Conservation (phyloP, 306 rosid genomes). For the Malus sylvestris region DNA sequence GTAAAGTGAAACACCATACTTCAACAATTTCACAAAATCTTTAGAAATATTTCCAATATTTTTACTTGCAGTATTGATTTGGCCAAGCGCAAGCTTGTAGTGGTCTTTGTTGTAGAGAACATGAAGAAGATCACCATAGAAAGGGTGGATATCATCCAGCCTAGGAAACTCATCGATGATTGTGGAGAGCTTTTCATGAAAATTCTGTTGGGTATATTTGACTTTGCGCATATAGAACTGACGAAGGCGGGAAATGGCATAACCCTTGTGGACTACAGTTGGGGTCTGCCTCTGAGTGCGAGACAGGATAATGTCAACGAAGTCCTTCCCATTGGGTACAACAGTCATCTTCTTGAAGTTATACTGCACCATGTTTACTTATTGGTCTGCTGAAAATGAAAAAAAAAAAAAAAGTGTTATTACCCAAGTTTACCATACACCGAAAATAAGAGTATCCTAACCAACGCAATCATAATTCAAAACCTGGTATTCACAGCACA, state of each 20-base stretch:
- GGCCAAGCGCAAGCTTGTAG: conserved; percentile 96
- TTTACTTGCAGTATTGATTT: conserved; percentile 78
- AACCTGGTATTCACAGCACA: neutral
- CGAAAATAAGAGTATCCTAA: neutral
- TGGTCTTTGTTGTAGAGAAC: conserved; percentile 90
- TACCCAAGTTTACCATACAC: neutral
- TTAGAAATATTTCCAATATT: conserved; percentile 68
- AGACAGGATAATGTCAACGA: conserved; percentile 64
- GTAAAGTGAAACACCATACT: conserved; percentile 79
- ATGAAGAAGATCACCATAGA: conserved; percentile 80
- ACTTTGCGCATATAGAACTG: conserved; percentile 72
- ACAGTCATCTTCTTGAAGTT: conserved; percentile 73
- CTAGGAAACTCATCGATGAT: conserved; percentile 83
- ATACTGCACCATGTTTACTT: conserved; percentile 60
- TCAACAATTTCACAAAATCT: conserved; percentile 69
- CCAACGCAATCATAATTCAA: neutral
- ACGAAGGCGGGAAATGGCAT: conserved; percentile 57
- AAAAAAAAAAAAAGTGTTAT: neutral
- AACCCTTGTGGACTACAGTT: conserved; percentile 74
- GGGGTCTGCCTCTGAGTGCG: conserved; percentile 83
- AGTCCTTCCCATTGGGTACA: conserved; percentile 70
- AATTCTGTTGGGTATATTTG: conserved; percentile 62
- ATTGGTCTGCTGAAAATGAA: neutral
- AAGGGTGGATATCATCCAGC: conserved; percentile 68
- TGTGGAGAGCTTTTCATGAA: conserved; percentile 65